phyloP scores from a whole-genome alignment of 2,329 filamentous ascomycete species.

The Pseudogymnoascus sp. region DNA sequence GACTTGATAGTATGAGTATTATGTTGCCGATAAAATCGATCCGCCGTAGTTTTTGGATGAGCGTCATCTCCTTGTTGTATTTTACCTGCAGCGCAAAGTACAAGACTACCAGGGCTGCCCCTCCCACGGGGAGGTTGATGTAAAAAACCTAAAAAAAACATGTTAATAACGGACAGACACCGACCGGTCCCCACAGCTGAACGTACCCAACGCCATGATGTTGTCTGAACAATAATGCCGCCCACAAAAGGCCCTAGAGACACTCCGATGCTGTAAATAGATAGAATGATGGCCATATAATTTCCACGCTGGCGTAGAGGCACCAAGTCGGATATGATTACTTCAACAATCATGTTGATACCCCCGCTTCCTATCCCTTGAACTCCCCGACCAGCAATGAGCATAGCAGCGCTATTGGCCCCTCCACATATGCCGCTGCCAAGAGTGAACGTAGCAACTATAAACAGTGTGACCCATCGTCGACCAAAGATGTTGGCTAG shows the following conservation, averaged over 20 bases:
- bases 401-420: slow-evolving; percentile 35
- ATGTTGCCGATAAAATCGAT: slow-evolving; percentile 40
- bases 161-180: background rate
- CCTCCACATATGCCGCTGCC: slow-evolving; percentile 47
- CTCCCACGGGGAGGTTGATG: slow-evolving; percentile 23
- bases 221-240: slow-evolving; percentile 35
- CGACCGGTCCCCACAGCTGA: background rate
- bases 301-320: slow-evolving; percentile 40
- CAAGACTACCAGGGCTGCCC: background rate
- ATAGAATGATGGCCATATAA: slow-evolving; percentile 34
- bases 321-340: slow-evolving; percentile 45
- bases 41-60: slow-evolving; percentile 31
- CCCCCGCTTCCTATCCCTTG: slow-evolving; percentile 47
- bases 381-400: slow-evolving; percentile 49
- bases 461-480: slow-evolving; percentile 33
- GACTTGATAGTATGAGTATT: slow-evolving; percentile 35
- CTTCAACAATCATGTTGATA: slow-evolving; percentile 38
- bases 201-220: slow-evolving; percentile 40
- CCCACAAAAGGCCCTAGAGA: slow-evolving; percentile 35
- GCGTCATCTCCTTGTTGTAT: slow-evolving; percentile 25
- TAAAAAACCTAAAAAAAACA: slow-evolving; percentile 1
- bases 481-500: slow-evolving; percentile 47
- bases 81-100: slow-evolving; percentile 28
- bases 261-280: slow-evolving; percentile 36
- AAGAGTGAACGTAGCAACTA: slow-evolving; percentile 41